Evolutionary conservation across 352 stramenopile species (phyloP).

Genomic region (Globisporangium solare): DNA sequence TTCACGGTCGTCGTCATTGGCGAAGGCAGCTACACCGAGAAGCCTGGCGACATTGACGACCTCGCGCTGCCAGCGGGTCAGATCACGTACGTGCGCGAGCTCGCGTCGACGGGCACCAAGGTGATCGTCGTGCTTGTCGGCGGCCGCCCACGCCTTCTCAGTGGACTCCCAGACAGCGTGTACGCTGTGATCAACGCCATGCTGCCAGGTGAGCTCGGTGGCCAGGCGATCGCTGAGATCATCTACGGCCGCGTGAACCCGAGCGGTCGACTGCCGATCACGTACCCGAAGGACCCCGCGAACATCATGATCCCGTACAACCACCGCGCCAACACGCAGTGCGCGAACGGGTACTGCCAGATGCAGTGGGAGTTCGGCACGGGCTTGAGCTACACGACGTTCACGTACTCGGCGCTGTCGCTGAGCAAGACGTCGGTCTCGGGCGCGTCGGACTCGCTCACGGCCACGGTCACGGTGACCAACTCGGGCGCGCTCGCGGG

Average conservation of each 20-base stretch:
- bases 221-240: conserved; percentile 80
- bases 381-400: neutral
- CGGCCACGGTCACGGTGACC: conserved; percentile 18
- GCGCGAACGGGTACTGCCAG: neutral
- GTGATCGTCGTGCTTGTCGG: conserved; percentile 21
- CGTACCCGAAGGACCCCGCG: conserved; percentile 66
- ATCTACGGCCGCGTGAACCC: conserved; percentile 76
- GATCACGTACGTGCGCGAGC: neutral
- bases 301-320: conserved; percentile 77
- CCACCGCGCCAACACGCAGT: conserved; percentile 35
- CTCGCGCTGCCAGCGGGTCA: neutral
- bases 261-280: conserved; percentile 78
- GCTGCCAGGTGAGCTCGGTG: conserved; percentile 71
- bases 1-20: conserved; percentile 43
- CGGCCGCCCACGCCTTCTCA: conserved; percentile 74
- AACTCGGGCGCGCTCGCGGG: conserved; percentile 21
- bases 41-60: neutral
- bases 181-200: conserved; percentile 78
- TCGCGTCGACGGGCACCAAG: neutral
- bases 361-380: neutral
- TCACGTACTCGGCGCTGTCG: neutral
- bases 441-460: neutral
- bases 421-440: neutral
- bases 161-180: conserved; percentile 43
- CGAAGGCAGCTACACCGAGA: neutral